Evolutionary conservation across 1,139 yeast genomes (phyloP), one percentile per base, ranked within the genome.

Genomic region (Protomyces macrosporus): DNA sequence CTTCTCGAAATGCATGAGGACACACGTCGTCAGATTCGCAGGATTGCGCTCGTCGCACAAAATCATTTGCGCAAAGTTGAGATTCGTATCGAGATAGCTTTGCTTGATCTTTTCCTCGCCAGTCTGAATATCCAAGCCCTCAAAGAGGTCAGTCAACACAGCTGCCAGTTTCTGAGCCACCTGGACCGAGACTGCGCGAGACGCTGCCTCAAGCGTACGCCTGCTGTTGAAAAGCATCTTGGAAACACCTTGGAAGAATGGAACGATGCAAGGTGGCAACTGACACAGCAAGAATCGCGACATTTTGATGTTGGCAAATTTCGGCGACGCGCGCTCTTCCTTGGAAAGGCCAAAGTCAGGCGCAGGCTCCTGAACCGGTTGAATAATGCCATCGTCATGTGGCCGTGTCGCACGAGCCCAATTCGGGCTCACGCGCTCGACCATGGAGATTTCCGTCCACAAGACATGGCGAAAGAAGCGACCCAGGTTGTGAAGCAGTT

Each of bases 141-240:
- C 33, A 61, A 53, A 66, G 34, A 53, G 35, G 9, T 61, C 71
- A 45, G 68, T 66, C 67, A 75, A 65, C 4, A 69, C 70, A 23
- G 62, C 56, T 4, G 75, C 75, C 50, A 75, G 69, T 51, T 68
- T 55, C 30, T 72, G 68, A 34, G 75, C 75, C 68, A 74, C 71
- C 45, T 68, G 67, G 7, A 74, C 69, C 2, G 75, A 75, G 39
- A 65, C 65, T 65, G 68, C 70, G 55, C 69, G 68, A 12, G 70
- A 68, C n/a, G 71, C 60, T 0, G 68, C 55, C 67, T 67, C 62
- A 65, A 71, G 60, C 69, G 66, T 51, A 66, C 76, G 65, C 52
- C 71, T 34, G 65, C 70, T 53, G 45, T 23, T 55, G 68, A 67
- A 45, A n/a, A 66, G 48, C 65, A 67, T 53, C 60, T 66, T 68